These are phyloP conservation scores for Ceratocystis alfenasii DNA, from an alignment of 2,329 filamentous ascomycete genomes.

Conservation along the genomic window DNA sequence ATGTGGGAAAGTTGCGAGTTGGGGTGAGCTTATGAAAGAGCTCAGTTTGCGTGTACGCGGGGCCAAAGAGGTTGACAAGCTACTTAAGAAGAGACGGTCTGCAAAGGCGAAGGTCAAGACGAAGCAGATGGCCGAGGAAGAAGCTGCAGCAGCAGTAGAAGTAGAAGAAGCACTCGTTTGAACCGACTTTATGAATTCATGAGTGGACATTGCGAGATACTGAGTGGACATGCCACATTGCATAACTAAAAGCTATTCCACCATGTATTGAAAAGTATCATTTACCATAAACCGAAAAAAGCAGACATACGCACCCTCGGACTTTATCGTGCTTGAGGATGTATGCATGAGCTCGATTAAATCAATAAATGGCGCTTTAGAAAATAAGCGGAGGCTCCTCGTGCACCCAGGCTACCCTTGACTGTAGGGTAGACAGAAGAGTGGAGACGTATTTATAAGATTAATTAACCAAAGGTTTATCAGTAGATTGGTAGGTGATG, in stretches of 20 bases:
- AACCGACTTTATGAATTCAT: too few species aligned
- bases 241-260: too few species aligned
- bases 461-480: background rate
- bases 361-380: background rate
- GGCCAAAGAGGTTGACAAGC: slow-evolving; percentile 53
- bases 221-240: too few species aligned
- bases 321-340: background rate
- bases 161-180: too few species aligned
- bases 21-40: slow-evolving; percentile 73
- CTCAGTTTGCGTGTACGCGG: slow-evolving; percentile 62
- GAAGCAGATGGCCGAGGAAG: background rate
- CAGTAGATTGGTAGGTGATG: background rate
- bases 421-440: background rate
- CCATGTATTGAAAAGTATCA: too few species aligned
- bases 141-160: background rate
- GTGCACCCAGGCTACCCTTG: background rate
- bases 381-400: slow-evolving; percentile 2
- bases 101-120: slow-evolving; percentile 24
- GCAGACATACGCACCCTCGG: background rate
- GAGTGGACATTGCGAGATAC: too few species aligned
- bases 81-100: slow-evolving; percentile 45
- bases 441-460: background rate
- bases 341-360: background rate
- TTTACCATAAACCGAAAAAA: background rate
- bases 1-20: slow-evolving; percentile 52